Conservation (phyloP, 2,329 filamentous ascomycete genomes). For the Ilyonectria destructans region DNA sequence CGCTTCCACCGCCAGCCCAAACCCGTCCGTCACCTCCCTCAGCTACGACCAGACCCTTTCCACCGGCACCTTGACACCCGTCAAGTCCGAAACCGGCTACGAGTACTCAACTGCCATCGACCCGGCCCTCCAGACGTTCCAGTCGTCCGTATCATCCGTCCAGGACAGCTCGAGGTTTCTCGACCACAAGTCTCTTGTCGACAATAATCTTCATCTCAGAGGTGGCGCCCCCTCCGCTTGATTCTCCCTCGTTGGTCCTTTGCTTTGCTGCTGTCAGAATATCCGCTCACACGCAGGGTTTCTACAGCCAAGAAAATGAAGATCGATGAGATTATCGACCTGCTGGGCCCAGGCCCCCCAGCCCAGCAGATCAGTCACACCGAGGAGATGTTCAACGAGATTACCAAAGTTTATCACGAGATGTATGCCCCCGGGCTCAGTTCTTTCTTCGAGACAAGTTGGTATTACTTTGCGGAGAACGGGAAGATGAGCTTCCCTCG, state of each 20-base stretch:
- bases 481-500: constrained; percentile 64
- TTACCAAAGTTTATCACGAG: constrained; percentile 80
- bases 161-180: constrained; percentile 46
- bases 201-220: constrained; percentile 62
- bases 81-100: constrained; percentile 61
- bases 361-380: constrained; percentile 68
- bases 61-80: constrained; percentile 50
- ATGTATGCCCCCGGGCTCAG: constrained; percentile 84
- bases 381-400: constrained; percentile 73
- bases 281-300: constrained; percentile 53
- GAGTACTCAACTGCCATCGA: constrained; percentile 77
- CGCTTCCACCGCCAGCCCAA: constrained; percentile 53
- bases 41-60: constrained; percentile 55
- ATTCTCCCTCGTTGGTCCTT: constrained; percentile 51
- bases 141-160: constrained; percentile 39
- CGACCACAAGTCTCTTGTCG: constrained; percentile 51
- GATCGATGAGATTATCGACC: constrained; percentile 80
- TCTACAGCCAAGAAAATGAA: constrained; percentile 69
- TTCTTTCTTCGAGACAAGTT: constrained; percentile 85
- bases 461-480: constrained; percentile 76
- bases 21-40: constrained; percentile 48
- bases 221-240: constrained; percentile 64
- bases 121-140: constrained; percentile 71
- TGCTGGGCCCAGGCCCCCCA: constrained; percentile 73
- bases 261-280: constrained; percentile 47